Evolutionary conservation across 1,284 basidiomycete species (phyloP).

Genomic region (Ustilago trichophora): DNA sequence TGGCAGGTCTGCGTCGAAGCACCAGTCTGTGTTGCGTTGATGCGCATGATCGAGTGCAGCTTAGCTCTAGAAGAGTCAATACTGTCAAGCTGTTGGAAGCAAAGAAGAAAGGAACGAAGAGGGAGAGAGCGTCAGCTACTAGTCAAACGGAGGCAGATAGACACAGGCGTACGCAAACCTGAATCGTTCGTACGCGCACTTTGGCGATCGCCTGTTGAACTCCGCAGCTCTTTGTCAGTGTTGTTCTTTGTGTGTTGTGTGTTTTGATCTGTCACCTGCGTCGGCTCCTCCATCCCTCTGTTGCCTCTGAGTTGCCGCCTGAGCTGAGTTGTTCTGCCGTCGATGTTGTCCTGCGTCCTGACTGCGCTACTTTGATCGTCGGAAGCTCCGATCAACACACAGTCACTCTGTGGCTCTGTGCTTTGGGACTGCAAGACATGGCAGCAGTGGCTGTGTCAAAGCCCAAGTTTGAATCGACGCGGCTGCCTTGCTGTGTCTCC

Average conservation of each 20-base stretch:
- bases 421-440: background rate
- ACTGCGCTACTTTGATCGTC: background rate
- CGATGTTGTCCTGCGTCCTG: conserved; percentile 10
- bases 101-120: background rate
- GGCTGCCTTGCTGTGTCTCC: background rate
- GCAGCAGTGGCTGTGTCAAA: too few species aligned
- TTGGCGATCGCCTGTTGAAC: conserved; percentile 24
- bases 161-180: conserved; percentile 4
- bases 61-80: too few species aligned
- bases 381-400: conserved; percentile 8
- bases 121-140: background rate
- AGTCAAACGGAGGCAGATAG: too few species aligned
- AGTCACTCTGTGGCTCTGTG: background rate
- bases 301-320: background rate
- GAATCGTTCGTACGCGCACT: conserved; percentile 12
- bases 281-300: background rate
- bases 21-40: background rate
- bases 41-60: background rate
- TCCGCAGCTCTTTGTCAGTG: conserved; percentile 11
- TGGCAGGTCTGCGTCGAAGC: too few species aligned
- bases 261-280: conserved; percentile 30
- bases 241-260: conserved; percentile 11
- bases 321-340: too few species aligned
- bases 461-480: background rate
- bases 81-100: too few species aligned